Evolutionary conservation across 179 eudicot species (phyloP), one percentile per base, ranked within the genome.

Genomic region (Carnegiea gigantea): DNA sequence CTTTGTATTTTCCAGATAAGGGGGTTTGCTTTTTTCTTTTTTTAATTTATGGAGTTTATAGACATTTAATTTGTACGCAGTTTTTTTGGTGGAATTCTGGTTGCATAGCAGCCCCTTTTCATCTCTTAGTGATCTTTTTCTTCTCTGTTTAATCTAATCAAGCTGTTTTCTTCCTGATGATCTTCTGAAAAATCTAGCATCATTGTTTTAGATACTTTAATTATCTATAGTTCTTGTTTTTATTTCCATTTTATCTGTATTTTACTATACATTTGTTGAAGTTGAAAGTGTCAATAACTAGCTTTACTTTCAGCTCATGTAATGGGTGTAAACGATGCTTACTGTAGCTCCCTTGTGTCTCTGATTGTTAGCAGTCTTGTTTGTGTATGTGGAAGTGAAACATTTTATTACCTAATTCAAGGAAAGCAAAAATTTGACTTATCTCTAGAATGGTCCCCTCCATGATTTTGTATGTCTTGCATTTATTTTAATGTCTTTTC

Each of bases 401-500:
- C 73, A 68, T 68, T 68, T 33, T 30, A 68, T 28, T 68, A 68
- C 30, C 73, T 28, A 30, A 68, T 68, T 68, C 9, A 21, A 65
- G 36, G 70, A 26, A 65, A 21, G 70, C 60, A 12, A 65, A 26
- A 1, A 65, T 33, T 0, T 9, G 24, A 12, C 12, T 65, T 60
- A 26, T 15, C 43, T 68, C n/a, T 33, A 62, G 72, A 67, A 26
- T 9, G 17, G 28, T 26, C 71, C 68, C 23, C 30, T 33, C 73
- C 36, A 65, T 65, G 9, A 38, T 33, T 33, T 68, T 68, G 3
- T 13, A 33, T 18, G 6, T 36, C n/a, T 23, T 67, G 7, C 30
- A 28, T 67, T 23, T 76, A 60, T 73, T 76, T 82, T 74, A 54
- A 24, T 65, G 60, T 59, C 15, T 46, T 67, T 28, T 28, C 71